These are phyloP conservation scores for Lepidium sativum DNA, from an alignment of 345 rosid species.

Conservation along the genomic window DNA sequence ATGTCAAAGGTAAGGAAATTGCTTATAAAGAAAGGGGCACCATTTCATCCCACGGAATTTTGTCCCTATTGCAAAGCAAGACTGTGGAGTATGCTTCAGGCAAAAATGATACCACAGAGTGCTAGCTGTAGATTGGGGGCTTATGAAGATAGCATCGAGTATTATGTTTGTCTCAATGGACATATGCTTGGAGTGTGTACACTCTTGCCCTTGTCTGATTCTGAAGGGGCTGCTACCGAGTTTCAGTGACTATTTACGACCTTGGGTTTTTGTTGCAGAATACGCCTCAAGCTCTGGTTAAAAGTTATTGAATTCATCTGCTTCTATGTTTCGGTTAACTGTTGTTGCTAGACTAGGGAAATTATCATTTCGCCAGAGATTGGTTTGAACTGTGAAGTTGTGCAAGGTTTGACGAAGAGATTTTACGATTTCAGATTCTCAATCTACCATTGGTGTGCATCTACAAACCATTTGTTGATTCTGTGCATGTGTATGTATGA, in stretches of 20 bases:
- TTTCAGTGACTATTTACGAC: conserved; percentile 32
- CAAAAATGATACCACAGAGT: conserved; percentile 88
- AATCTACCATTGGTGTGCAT: conserved; percentile 18
- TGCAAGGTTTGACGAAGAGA: not conserved
- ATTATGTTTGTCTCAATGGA: conserved; percentile 91
- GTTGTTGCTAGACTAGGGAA: not conserved
- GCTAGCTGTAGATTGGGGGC: conserved; percentile 93
- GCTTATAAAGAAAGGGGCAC: conserved; percentile 56
- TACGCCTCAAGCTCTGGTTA: not conserved
- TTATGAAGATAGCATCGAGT: conserved; percentile 81
- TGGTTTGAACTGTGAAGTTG: conserved; percentile 4
- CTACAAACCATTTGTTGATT: conserved; percentile 7
- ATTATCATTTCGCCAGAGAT: not conserved
- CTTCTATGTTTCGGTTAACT: not conserved
- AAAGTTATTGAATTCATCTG: not conserved
- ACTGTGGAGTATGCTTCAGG: conserved; percentile 91
- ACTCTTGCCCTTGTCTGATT: conserved; percentile 84
- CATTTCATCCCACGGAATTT: conserved; percentile 72
- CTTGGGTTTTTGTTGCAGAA: not conserved
- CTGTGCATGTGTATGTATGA: conserved; percentile 16
- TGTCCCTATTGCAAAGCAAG: conserved; percentile 96
- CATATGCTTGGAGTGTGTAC: conserved; percentile 92
- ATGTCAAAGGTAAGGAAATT: conserved; percentile 66
- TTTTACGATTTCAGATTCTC: conserved; percentile 11
- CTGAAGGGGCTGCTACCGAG: conserved; percentile 74